phyloP scores from a whole-genome alignment of 805 yeast species.

The Saturnispora mendoncae region DNA sequence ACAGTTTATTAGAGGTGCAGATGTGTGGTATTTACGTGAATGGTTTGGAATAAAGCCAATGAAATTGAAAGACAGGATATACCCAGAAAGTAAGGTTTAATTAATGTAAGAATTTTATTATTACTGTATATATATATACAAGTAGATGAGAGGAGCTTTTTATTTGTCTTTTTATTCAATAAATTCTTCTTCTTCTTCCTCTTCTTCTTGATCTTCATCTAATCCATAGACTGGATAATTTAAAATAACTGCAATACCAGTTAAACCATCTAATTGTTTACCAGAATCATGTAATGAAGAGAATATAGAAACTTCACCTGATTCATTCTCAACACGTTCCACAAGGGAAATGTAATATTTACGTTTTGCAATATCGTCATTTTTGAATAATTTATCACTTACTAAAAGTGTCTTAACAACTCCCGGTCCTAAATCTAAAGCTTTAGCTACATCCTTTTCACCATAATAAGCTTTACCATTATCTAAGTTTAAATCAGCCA shows the following conservation, averaged over 20 bases:
- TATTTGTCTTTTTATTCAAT: not conserved
- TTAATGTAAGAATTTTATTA: no score
- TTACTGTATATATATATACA: not conserved
- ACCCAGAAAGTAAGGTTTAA: slow-evolving; percentile 7
- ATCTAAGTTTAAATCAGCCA: slow-evolving; percentile 66
- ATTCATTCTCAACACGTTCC: slow-evolving; percentile 58
- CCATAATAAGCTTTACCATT: slow-evolving; percentile 92
- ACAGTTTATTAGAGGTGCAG: slow-evolving; percentile 49
- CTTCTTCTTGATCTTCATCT: slow-evolving; percentile 46
- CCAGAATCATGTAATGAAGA: slow-evolving; percentile 87
- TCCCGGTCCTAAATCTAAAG: slow-evolving; percentile 46
- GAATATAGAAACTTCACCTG: slow-evolving; percentile 72
- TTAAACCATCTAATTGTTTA: slow-evolving; percentile 75
- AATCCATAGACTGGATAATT: slow-evolving; percentile 76
- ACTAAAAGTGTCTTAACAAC: slow-evolving; percentile 69
- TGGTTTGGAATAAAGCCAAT: slow-evolving; percentile 24
- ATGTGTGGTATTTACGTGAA: slow-evolving; percentile 51
- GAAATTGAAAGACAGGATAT: slow-evolving; percentile 19
- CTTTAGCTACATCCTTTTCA: slow-evolving; percentile 63
- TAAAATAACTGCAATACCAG: slow-evolving; percentile 85
- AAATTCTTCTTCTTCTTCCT: slow-evolving; percentile 10
- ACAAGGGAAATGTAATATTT: slow-evolving; percentile 58
- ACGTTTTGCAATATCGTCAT: slow-evolving; percentile 61
- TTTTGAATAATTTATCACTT: slow-evolving; percentile 72
- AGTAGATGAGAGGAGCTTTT: not conserved